Percentiles rank a stretch among this genome's conserved stretches.
phyloP scores from a whole-genome alignment of 306 rosid genomes.

The Mimosa bimucronata region DNA sequence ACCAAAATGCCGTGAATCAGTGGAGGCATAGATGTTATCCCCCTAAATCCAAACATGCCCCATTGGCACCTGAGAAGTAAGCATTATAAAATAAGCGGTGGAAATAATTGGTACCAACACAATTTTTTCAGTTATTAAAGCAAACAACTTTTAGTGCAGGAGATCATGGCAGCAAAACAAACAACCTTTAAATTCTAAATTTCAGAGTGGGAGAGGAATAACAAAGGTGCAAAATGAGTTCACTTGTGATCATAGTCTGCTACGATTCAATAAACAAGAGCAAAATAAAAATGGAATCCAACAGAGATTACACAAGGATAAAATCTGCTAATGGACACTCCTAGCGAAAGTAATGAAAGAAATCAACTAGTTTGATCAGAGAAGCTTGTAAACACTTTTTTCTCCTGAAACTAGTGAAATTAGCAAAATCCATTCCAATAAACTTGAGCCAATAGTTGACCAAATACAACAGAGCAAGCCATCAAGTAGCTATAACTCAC shows the following conservation, averaged over 20 bases:
- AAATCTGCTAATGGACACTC: not conserved
- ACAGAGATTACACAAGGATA: too few relatives aligned
- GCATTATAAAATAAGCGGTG: constrained; percentile 1
- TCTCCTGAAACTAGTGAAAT: constrained; percentile 18
- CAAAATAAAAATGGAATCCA: too few relatives aligned
- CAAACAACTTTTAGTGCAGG: not conserved
- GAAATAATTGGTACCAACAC: constrained; percentile 26
- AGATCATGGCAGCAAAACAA: not conserved
- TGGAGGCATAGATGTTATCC: constrained; percentile 72
- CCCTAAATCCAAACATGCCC: constrained; percentile 99
- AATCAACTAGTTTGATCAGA: not conserved
- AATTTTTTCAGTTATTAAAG: not conserved
- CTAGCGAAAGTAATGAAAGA: not conserved
- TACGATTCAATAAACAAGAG: too few relatives aligned
- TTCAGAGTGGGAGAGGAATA: too few relatives aligned
- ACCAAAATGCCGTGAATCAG: constrained; percentile 78
- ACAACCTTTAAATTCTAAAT: too few relatives aligned
- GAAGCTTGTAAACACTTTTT: not conserved
- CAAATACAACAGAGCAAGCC: constrained; percentile 5
- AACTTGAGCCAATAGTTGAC: constrained; percentile 4
- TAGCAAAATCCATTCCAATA: not conserved
- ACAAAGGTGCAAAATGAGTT: too few relatives aligned
- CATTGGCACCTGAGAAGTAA: constrained; percentile 74
- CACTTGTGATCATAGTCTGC: too few relatives aligned
- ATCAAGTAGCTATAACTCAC: constrained; percentile 44